Conservation (phyloP, 352 stramenopile genomes). For the Phytophthora palmivora region DNA sequence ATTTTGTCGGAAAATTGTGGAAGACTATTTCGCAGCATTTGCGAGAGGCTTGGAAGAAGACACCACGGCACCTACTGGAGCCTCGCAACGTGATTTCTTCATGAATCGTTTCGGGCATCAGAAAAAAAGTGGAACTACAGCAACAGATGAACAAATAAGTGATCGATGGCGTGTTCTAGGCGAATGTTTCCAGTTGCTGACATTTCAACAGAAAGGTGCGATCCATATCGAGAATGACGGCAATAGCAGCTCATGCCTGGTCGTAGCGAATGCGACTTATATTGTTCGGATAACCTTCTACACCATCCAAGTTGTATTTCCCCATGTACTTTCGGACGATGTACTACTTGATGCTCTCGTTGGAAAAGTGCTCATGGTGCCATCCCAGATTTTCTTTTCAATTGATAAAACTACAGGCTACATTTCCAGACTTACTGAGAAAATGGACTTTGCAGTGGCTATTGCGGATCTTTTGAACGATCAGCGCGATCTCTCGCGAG, state of each 20-base stretch:
- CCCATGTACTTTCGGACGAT: neutral
- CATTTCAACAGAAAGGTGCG: slow-evolving; percentile 1
- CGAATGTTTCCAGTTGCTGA: slow-evolving; percentile 8
- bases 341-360: neutral
- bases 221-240: neutral
- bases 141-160: neutral
- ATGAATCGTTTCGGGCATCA: slow-evolving; percentile 1
- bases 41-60: slow-evolving; percentile 9
- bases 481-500: neutral
- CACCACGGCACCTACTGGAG: neutral
- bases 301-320: slow-evolving; percentile 11
- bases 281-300: slow-evolving; percentile 3
- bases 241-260: neutral
- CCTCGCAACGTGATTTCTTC: slow-evolving; percentile 2
- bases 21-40: slow-evolving; percentile 25
- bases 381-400: slow-evolving; percentile 4
- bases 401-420: slow-evolving; percentile 15
- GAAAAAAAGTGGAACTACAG: neutral
- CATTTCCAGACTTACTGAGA: slow-evolving; percentile 4
- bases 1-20: slow-evolving; percentile 20
- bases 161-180: slow-evolving; percentile 1
- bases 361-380: slow-evolving; percentile 15
- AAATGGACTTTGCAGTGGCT: slow-evolving; percentile 4
- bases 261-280: slow-evolving; percentile 3
- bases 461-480: neutral